These are phyloP conservation scores for Candida silvatica DNA, from an alignment of 805 yeast species.

Conservation along the genomic window DNA sequence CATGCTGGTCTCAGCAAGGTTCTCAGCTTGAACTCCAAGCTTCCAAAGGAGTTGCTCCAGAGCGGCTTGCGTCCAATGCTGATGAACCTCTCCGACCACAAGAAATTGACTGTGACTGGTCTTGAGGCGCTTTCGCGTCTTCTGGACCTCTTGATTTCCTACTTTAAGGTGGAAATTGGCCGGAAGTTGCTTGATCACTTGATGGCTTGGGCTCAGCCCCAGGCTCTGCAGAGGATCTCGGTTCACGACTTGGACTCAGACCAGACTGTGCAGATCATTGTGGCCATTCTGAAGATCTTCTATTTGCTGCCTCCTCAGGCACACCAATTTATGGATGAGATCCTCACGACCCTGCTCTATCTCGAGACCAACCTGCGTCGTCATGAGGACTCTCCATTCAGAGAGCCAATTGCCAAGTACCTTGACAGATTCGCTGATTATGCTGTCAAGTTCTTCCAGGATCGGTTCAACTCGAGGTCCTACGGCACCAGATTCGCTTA, in stretches of 20 bases:
- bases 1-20: constrained; percentile 81
- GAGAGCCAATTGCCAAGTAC: constrained; percentile 84
- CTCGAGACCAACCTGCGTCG: constrained; percentile 80
- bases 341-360: constrained; percentile 64
- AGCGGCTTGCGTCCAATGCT: constrained; percentile 92
- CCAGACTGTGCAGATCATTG: constrained; percentile 76
- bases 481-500: constrained; percentile 61
- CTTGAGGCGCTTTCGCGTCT: constrained; percentile 85
- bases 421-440: constrained; percentile 76
- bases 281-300: constrained; percentile 84
- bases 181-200: constrained; percentile 85
- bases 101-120: constrained; percentile 80
- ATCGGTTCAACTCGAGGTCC: constrained; percentile 54
- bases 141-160: constrained; percentile 78
- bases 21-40: constrained; percentile 72
- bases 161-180: constrained; percentile 96
- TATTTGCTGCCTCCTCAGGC: constrained; percentile 91
- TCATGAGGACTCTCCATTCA: constrained; percentile 79
- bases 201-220: constrained; percentile 92
- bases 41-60: constrained; percentile 93
- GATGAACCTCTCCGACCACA: constrained; percentile 91
- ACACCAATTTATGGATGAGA: constrained; percentile 81
- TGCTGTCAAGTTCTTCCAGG: constrained; percentile 59
- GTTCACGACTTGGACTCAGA: constrained; percentile 75
- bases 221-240: constrained; percentile 64